Base-by-base conservation (phyloP, 2,329 filamentous ascomycete genomes). In the Neoscytalidium dimidiatum region DNA sequence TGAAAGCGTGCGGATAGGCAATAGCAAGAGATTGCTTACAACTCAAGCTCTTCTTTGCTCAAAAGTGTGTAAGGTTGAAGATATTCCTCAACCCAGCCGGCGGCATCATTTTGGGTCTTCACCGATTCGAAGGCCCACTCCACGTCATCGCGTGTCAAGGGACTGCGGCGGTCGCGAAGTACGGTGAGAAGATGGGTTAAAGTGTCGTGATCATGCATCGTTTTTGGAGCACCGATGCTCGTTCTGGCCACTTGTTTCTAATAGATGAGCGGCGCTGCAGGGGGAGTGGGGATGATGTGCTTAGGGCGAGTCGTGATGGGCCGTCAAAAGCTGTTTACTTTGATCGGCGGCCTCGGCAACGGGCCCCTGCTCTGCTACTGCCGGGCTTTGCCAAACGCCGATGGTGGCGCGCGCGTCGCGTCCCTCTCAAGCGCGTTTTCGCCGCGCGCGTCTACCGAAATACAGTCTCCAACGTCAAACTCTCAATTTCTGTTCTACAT, bases 61-160 rank as follows among this genome's bases (percentile, higher is more conserved):
- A 85, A 71, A 9, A 85, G 70, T 0, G 80, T 83, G 5, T 78
- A 71, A 21, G 78, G 70, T n/a, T 78, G 72, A 29, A 85, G 71
- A 71, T 83, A 82, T 64, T 82, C 77, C 8, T 79, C 71, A 13
- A 84, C 78, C 81, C 82, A 85, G 61, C 72, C 70, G 8, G 74
- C 73, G 48, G 79, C 77, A 43, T 78, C 74, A 19, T 72, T 70
- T 65, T 76, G 77, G 13, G 78, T 83, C 33, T 77, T 72, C 3
- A 73, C 72, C 57, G 78, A 75, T 49, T 81, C 76, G 64, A 85
- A 85, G 6, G 81, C 79, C 70, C 79, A 77, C 28, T 80, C 77
- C 13, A 85, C 76, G 68, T 82, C 80, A 62, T 84, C 81, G 4
- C 77, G 74, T 61, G 78, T 77, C 7, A 82, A 75, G 23, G 77